Evolutionary conservation across 768 basidiomycete species (phyloP).

Genomic region (Paxillus rubicundulus): DNA sequence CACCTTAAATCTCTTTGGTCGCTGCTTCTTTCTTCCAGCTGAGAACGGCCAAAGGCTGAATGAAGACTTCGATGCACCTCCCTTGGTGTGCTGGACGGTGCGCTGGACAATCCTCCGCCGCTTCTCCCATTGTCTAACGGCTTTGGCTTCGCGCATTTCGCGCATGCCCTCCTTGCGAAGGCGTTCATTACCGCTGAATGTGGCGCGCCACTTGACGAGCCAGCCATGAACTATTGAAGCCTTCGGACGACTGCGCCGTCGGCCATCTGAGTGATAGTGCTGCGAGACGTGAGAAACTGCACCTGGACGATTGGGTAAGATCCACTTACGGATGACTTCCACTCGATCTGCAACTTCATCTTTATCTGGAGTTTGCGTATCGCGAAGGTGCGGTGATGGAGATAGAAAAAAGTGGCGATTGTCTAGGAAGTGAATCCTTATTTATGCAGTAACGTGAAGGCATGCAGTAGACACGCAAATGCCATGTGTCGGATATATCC

Average conservation of each 20-base stretch:
- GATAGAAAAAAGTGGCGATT: constrained; percentile 12
- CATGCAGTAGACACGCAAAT: constrained; percentile 10
- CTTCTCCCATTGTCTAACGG: constrained; percentile 30
- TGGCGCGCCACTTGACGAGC: constrained; percentile 77
- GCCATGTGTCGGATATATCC: constrained; percentile 19
- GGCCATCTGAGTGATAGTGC: constrained; percentile 37
- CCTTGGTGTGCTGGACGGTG: constrained; percentile 17
- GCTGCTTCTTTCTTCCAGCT: constrained; percentile 15
- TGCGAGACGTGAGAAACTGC: constrained; percentile 7
- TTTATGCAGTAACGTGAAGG: constrained; percentile 18
- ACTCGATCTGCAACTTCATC: constrained; percentile 31
- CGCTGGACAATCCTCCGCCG: constrained; percentile 19
- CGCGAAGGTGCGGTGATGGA: constrained; percentile 3
- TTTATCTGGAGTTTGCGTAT: not conserved
- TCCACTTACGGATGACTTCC: constrained; percentile 32
- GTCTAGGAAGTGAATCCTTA: constrained; percentile 8
- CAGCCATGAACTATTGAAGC: constrained; percentile 68
- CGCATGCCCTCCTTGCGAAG: constrained; percentile 65
- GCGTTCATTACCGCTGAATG: constrained; percentile 59
- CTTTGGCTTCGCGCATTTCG: constrained; percentile 63
- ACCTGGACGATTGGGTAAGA: not conserved
- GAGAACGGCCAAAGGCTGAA: constrained; percentile 30
- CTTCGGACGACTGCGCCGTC: constrained; percentile 48
- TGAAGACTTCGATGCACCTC: constrained; percentile 9
- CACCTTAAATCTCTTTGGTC: constrained; percentile 8